Evolutionary conservation across 371 early-diverging fungal genomes (phyloP).

Genomic region (Mucor irregularis): DNA sequence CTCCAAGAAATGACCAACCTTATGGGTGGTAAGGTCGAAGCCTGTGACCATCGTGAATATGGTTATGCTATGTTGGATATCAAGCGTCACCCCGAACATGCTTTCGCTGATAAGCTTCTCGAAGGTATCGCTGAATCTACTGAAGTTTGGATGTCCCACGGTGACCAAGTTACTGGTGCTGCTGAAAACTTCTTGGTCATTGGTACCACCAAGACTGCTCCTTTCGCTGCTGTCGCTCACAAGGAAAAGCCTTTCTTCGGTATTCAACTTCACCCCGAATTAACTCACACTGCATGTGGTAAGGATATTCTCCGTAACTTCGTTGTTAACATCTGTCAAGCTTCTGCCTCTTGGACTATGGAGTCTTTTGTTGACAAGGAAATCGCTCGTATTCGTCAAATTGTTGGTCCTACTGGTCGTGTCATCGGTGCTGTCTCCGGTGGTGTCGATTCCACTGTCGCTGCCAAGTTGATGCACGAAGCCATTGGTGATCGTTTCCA

Average conservation of each 20-base stretch:
- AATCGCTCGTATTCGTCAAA: conserved; percentile 86
- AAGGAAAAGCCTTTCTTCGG: conserved; percentile 82
- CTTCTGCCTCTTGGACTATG: conserved; percentile 93
- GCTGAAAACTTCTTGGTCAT: conserved; percentile 86
- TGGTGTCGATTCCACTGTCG: conserved; percentile 96
- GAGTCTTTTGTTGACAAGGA: conserved; percentile 95
- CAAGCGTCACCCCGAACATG: conserved; percentile 57
- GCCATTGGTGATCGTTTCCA: conserved; percentile 99
- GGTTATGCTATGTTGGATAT: conserved; percentile 86
- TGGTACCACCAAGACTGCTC: conserved; percentile 86
- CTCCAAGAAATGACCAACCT: conserved; percentile 92
- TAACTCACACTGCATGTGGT: conserved; percentile 94
- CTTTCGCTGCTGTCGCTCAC: conserved; percentile 87
- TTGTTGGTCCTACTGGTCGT: conserved; percentile 90
- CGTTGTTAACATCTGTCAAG: conserved; percentile 84
- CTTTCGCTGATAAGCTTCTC: conserved; percentile 72
- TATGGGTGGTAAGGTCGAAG: conserved; percentile 85
- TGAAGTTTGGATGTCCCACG: conserved; percentile 98
- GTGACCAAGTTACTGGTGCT: conserved; percentile 86
- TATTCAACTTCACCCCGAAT: conserved; percentile 98
- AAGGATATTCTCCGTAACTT: conserved; percentile 86
- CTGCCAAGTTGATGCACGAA: conserved; percentile 93
- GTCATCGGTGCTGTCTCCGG: conserved; percentile 97
- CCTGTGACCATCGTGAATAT: conserved; percentile 93
- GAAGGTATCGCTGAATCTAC: conserved; percentile 70